Evolutionary conservation across 83 land plant species (phyloP).

Genomic region (Picea engelmannii): DNA sequence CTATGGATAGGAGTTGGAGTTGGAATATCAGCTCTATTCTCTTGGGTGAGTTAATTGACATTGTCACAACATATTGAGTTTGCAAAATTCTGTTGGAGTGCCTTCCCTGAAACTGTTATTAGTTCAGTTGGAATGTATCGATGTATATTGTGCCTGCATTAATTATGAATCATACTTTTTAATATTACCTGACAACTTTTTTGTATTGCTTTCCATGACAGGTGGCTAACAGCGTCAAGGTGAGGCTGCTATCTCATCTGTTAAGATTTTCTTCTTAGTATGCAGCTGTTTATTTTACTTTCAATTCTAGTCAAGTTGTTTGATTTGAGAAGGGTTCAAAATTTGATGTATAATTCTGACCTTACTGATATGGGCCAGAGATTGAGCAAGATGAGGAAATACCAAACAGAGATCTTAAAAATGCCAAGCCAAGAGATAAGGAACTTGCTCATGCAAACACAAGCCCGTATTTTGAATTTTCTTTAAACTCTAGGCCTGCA

Average conservation of each 20-base stretch:
- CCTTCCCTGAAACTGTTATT: background rate
- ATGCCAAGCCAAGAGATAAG: no score
- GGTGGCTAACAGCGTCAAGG: constrained; percentile 16
- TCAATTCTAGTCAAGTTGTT: background rate
- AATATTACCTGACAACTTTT: background rate
- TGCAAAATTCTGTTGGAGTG: background rate
- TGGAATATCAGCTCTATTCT: constrained; percentile 13
- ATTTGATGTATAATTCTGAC: background rate
- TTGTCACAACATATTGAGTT: background rate
- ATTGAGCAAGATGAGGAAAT: no score
- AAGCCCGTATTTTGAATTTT: no score
- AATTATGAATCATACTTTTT: background rate
- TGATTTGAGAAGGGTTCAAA: background rate
- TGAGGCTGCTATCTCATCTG: constrained; percentile 6
- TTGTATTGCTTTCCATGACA: background rate
- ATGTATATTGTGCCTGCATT: background rate
- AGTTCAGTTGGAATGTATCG: background rate
- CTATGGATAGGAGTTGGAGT: constrained; percentile 17
- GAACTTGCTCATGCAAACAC: no score
- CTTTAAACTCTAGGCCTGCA: no score
- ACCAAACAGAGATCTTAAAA: no score
- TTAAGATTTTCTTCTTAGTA: constrained; percentile 2
- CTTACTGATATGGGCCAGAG: background rate
- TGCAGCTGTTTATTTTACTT: background rate
- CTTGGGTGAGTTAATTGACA: constrained; percentile 14